A percentile compares a stretch with the other conserved stretches of the same genome.
Conservation (phyloP, 768 basidiomycete species). For the Leccinum subtestaceum region DNA sequence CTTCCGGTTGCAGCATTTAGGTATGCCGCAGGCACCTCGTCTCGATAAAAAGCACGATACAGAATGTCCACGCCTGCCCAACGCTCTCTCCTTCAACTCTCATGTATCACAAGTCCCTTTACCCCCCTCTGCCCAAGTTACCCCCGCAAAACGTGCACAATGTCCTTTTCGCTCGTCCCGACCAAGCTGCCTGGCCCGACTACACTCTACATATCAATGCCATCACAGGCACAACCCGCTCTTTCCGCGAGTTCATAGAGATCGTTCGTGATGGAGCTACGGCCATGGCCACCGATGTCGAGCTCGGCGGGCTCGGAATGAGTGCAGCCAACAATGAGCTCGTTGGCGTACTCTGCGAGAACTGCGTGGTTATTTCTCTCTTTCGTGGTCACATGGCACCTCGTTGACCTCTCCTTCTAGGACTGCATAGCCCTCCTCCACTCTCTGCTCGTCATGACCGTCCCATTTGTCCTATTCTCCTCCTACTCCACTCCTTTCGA, state of each 20-base stretch:
- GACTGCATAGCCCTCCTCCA: conserved; percentile 54
- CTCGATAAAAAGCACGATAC: conserved; percentile 5
- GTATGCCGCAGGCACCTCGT: neutral
- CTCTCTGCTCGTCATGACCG: conserved; percentile 45
- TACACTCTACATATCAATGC: conserved; percentile 57
- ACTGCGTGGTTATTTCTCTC: conserved; percentile 49
- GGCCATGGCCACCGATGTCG: conserved; percentile 45
- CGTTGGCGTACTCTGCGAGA: conserved; percentile 68
- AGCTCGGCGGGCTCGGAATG: conserved; percentile 57
- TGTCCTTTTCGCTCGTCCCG: conserved; percentile 51
- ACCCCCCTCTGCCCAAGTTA: conserved; percentile 47
- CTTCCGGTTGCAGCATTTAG: conserved; percentile 2
- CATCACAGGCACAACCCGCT: conserved; percentile 44
- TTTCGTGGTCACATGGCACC: neutral
- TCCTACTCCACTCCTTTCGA: conserved; percentile 56
- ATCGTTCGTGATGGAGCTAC: conserved; percentile 55
- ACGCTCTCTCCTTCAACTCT: neutral
- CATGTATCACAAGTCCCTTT: conserved; percentile 61
- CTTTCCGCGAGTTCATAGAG: conserved; percentile 48
- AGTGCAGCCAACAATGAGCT: conserved; percentile 48
- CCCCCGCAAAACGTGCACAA: conserved; percentile 56
- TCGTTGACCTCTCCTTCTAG: conserved; percentile 29
- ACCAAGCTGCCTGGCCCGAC: conserved; percentile 54
- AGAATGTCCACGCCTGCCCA: neutral
- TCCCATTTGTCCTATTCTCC: conserved; percentile 54